A percentile compares a stretch with the other conserved stretches of the same genome.
Evolutionary conservation across 2,329 filamentous ascomycete species (phyloP).

Genomic region (Apiospora rasikravindrae): DNA sequence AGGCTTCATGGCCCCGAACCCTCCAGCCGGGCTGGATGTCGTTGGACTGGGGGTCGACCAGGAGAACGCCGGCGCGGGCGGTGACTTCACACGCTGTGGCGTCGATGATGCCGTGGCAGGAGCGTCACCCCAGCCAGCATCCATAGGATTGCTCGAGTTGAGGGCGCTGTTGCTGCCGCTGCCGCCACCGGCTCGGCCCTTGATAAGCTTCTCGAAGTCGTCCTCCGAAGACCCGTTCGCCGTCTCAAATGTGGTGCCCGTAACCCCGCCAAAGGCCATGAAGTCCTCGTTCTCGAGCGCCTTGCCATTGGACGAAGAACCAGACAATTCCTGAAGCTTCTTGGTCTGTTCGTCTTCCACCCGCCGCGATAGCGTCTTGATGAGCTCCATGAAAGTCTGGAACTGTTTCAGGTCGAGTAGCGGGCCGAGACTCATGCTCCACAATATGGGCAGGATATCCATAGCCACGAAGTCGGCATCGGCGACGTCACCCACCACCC

Average conservation of each 20-base stretch:
- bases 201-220: conserved; percentile 89
- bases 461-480: conserved; percentile 92
- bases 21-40: conserved; percentile 35
- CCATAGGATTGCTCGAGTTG: conserved; percentile 45
- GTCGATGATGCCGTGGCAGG: conserved; percentile 34
- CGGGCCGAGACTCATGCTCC: conserved; percentile 90
- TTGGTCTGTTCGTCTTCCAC: conserved; percentile 89
- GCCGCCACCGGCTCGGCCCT: conserved; percentile 63
- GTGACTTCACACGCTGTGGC: conserved; percentile 41
- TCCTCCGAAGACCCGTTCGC: conserved; percentile 64
- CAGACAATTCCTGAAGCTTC: conserved; percentile 84
- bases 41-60: conserved; percentile 66
- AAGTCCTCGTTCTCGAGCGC: conserved; percentile 66
- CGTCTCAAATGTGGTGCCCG: conserved; percentile 62
- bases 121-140: conserved; percentile 54
- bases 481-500: conserved; percentile 79
- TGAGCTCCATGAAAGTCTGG: conserved; percentile 85
- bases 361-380: conserved; percentile 77
- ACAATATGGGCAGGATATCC: conserved; percentile 87
- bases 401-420: conserved; percentile 88
- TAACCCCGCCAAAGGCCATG: conserved; percentile 72
- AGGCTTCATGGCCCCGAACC: conserved; percentile 44
- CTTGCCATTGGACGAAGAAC: conserved; percentile 57
- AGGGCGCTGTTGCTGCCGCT: conserved; percentile 25
- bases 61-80: conserved; percentile 59